Base-by-base conservation (phyloP, 2,329 filamentous ascomycete genomes). In the Diaporthe nobilis region DNA sequence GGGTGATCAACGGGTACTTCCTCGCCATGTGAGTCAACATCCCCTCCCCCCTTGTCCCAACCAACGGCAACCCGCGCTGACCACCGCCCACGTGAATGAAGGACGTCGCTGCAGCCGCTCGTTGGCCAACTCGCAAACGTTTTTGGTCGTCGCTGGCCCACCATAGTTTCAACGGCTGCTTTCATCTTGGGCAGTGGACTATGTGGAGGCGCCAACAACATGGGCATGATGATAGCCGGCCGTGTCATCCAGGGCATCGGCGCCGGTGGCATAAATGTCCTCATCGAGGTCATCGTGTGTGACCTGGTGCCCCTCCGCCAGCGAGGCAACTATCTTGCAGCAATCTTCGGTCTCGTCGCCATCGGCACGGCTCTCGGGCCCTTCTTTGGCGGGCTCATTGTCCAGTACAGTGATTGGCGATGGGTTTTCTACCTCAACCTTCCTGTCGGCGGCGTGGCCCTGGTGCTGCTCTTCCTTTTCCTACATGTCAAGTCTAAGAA, bases 101-200 rank as follows among this genome's bases (percentile, higher is more conserved):
- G 79, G n/a, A 72, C 79, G 10, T 85, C 85, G 1, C 81, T 89
- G 2, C 88, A 88, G 70, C 89, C 89, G 0, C 77, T 90, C 0
- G 87, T 86, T 58, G 88, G 87, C 0, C 88, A 90, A 77, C 77
- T 89, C 0, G 72, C 76, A 1, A 70, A 77, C 31, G 58, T 78
- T n/a, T 91, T 88, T 76, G 89, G 90, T 4, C 84, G 90, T 2
- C 84, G 87, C 31, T 85, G 82, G 67, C 80, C 85, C 34, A 82
- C 83, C 22, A 81, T 90, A 0, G 67, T 79, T 10, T 81, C 86
- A 3, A 84, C 90, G 1, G 82, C 81, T 15, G 76, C 89, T 1
- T 91, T 91, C 75, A 84, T 83, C 0, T 78, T 91, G 0, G 90
- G 90, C 0, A 90, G 89, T 73, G 88, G 85, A 0, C 83, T 92